These are phyloP conservation scores for Synchytrium microbalum DNA, from an alignment of 371 early-diverging fungal genomes.

Conservation along the genomic window DNA sequence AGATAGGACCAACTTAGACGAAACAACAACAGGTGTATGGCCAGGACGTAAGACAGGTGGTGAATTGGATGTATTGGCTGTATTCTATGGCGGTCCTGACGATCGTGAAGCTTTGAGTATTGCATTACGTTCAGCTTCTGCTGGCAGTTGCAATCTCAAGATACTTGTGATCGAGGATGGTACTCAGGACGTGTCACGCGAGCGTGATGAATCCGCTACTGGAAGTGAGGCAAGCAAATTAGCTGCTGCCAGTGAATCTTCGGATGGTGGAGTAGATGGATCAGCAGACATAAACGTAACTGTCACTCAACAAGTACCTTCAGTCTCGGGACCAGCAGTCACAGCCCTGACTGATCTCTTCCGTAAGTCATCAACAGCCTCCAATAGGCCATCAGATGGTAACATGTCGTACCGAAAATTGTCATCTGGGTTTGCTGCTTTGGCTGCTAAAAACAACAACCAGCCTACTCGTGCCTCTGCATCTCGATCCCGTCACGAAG, in stretches of 20 bases:
- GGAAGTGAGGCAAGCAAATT: neutral
- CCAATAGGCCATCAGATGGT: neutral
- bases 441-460: neutral
- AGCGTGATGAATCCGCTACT: neutral
- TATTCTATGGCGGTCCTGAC: conserved; percentile 8
- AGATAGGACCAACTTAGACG: neutral
- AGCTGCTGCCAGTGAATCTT: neutral
- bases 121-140: neutral
- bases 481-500: neutral
- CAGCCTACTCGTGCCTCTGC: neutral
- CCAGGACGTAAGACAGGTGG: neutral
- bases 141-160: neutral
- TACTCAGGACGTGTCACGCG: too few species aligned
- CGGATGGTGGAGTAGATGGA: neutral
- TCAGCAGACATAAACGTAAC: neutral
- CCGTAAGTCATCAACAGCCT: neutral
- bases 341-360: neutral
- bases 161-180: neutral
- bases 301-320: neutral
- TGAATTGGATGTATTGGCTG: neutral
- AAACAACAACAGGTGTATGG: neutral
- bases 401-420: neutral
- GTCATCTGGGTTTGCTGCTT: neutral
- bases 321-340: neutral
- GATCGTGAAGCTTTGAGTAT: conserved; percentile 7